Conservation (phyloP, 202 grass and related monocot species). For the Bolboschoenoplectus hybrid region DNA sequence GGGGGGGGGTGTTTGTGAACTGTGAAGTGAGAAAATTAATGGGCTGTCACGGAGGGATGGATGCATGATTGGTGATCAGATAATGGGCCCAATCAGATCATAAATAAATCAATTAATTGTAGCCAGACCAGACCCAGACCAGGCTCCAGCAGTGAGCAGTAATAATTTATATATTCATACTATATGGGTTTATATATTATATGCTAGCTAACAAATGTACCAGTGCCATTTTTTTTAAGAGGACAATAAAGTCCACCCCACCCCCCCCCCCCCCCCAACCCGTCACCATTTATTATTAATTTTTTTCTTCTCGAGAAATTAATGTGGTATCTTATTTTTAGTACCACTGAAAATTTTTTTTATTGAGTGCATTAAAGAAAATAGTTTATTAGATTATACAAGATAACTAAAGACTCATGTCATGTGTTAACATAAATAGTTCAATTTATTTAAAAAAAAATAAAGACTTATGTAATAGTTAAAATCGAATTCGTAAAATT, state of each 20-base stretch:
- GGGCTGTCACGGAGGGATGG: slow-evolving; percentile 20
- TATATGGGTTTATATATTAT: neutral
- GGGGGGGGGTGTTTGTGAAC: neutral
- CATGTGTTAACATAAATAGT: neutral
- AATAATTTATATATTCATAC: neutral
- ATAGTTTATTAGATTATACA: neutral
- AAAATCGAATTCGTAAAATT: too few species aligned
- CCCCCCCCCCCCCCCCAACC: neutral
- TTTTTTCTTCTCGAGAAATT: neutral
- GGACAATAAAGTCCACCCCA: neutral
- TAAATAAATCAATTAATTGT: neutral
- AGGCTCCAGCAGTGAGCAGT: neutral
- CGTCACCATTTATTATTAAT: neutral
- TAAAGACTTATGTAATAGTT: too few species aligned
- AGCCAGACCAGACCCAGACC: slow-evolving; percentile 5
- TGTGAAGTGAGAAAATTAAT: neutral
- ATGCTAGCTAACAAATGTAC: slow-evolving; percentile 28
- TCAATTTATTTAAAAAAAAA: too few species aligned
- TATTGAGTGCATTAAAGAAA: neutral
- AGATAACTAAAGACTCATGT: neutral
- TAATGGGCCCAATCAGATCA: slow-evolving; percentile 24
- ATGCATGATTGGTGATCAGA: slow-evolving; percentile 11
- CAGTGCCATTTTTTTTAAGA: neutral
- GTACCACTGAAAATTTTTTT: neutral
- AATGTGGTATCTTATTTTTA: neutral